phyloP scores from a whole-genome alignment of 169 alveolate genomes.

The Plasmodium fragile region DNA sequence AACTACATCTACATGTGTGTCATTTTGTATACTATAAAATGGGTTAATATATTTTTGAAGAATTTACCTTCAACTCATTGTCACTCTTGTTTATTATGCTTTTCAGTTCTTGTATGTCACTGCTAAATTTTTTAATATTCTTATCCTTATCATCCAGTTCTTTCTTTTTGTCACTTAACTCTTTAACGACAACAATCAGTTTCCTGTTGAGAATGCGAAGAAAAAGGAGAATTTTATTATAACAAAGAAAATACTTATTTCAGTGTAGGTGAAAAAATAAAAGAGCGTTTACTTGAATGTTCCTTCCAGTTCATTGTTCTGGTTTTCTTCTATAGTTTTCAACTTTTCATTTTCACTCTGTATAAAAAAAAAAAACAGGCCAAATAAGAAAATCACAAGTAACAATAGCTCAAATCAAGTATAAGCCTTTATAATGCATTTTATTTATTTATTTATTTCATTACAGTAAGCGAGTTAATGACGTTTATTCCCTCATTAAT shows the following conservation, averaged over 20 bases:
- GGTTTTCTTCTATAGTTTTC: slow-evolving; percentile 78
- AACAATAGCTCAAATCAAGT: neutral
- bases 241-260: neutral
- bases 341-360: slow-evolving; percentile 75
- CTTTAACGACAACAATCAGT: slow-evolving; percentile 77
- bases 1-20: neutral
- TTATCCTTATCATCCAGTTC: slow-evolving; percentile 76
- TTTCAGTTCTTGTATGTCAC: slow-evolving; percentile 75
- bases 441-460: slow-evolving; percentile 4
- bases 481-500: slow-evolving; percentile 76
- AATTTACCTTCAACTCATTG: slow-evolving; percentile 70
- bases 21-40: neutral
- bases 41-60: slow-evolving; percentile 14
- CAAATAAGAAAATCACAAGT: neutral
- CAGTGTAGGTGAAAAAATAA: slow-evolving; percentile 8
- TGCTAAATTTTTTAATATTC: slow-evolving; percentile 52
- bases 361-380: slow-evolving; percentile 15
- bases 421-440: neutral
- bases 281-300: slow-evolving; percentile 62
- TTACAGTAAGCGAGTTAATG: slow-evolving; percentile 74
- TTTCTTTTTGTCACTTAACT: slow-evolving; percentile 68
- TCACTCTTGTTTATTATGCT: slow-evolving; percentile 66
- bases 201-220: slow-evolving; percentile 51
- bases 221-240: neutral
- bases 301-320: slow-evolving; percentile 77